A percentile compares a stretch with the other conserved stretches of the same genome.
Evolutionary conservation across 1,139 yeast genomes (phyloP).

Genomic region (Magnusiomyces sp.): DNA sequence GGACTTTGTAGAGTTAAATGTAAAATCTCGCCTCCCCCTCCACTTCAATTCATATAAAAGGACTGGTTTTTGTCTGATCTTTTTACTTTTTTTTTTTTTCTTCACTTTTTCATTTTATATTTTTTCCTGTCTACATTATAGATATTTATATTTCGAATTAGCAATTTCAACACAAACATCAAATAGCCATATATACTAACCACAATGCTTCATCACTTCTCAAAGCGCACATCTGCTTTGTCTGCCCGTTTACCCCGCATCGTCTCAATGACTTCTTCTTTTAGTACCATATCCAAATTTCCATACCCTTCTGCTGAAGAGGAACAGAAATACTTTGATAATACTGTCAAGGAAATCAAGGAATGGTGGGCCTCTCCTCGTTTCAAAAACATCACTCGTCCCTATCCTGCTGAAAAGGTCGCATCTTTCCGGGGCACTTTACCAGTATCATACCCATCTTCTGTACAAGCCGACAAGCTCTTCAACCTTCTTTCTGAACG

Average conservation of each 20-base stretch:
- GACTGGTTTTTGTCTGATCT: too few species aligned
- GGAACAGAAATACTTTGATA: conserved; percentile 28
- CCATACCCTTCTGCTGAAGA: conserved; percentile 33
- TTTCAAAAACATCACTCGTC: conserved; percentile 42
- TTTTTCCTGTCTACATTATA: too few species aligned
- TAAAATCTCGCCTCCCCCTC: too few species aligned
- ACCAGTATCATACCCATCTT: conserved; percentile 42
- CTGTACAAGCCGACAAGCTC: conserved; percentile 47
- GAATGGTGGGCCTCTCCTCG: conserved; percentile 48
- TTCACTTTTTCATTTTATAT: too few species aligned
- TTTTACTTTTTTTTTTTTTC: too few species aligned
- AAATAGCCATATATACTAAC: too few species aligned
- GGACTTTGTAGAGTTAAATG: too few species aligned
- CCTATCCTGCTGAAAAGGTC: conserved; percentile 46
- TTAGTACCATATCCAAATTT: conserved; percentile 28
- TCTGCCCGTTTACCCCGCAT: conserved; percentile 1
- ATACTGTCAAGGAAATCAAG: conserved; percentile 34
- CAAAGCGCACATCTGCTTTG: neutral
- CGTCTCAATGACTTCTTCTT: neutral
- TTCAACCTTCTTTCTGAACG: conserved; percentile 39
- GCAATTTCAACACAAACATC: too few species aligned
- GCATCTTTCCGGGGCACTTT: conserved; percentile 47
- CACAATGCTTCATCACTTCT: neutral
- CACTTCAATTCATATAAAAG: too few species aligned
- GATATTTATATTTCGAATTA: too few species aligned